Base-by-base conservation (phyloP, 2,329 filamentous ascomycete species). In the Nectriaceae sp. region DNA sequence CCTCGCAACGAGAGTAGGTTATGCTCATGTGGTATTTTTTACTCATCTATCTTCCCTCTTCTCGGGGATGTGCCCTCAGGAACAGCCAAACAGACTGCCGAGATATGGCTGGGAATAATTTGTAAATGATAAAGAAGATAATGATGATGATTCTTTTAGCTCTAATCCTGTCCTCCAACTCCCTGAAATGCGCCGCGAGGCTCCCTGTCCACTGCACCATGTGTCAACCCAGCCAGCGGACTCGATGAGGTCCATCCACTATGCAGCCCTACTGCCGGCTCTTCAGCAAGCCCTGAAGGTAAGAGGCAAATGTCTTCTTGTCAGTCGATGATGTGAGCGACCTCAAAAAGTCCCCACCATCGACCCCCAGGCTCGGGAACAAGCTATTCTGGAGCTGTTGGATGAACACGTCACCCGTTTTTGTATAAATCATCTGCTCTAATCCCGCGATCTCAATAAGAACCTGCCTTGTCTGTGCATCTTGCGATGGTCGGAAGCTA, bases 401-500 rank as follows among this genome's bases (percentile, higher is more conserved):
- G 20, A 93, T 79, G 66, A 96, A 97, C 47, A 83, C 79, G 43
- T 88, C 82, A 21, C 94, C 94, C 11, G 90, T 93, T 75, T 97
- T 97, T 58, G 83, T 79, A 65, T 97, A 93, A 53, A 99, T 94
- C 29, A 83, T 87, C 70, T 94, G 90, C 70, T 99, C 91, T 50
- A 99, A 73, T 3, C 80, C 82, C 3, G 91, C 91, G 53, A 96
- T 90, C 73, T 99, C 94, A 46, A 84, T 85, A 33, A 99, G 80
- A 1, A 97, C 89, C 68, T 92, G 88, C 66, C 88, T 89, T 26
- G 89, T 89, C 72, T 96, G 91, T 2, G 92, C 91, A 66, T 99
- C 94, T 46, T 75, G 72, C 54, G 85, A 85, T 1, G 90, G 84
- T 55, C 88, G 88, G 77, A 97, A 97, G 18, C 80, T 80, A 5